phyloP scores from a whole-genome alignment of 2,329 filamentous ascomycete species.

The Kalaharituber pfeilii region DNA sequence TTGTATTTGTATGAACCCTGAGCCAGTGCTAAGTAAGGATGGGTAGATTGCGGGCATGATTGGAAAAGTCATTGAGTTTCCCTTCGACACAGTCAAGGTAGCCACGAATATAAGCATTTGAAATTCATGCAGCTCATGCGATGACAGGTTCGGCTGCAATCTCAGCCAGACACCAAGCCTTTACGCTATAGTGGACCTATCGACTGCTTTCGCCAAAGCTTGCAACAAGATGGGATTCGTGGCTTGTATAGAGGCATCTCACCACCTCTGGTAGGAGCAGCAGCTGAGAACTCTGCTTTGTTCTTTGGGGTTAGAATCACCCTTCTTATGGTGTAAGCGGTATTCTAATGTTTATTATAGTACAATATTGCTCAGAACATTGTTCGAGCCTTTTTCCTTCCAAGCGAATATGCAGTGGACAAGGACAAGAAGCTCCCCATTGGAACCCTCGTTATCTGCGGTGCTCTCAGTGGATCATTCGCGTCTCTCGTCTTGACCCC shows the following conservation, averaged over 20 bases:
- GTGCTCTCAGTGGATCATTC: constrained; percentile 71
- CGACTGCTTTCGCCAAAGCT: constrained; percentile 82
- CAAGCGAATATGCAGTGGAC: constrained; percentile 30
- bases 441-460: constrained; percentile 57
- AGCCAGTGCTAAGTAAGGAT: constrained; percentile 1
- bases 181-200: constrained; percentile 69
- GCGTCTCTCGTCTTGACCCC: constrained; percentile 85
- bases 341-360: constrained; percentile 21
- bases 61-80: constrained; percentile 94
- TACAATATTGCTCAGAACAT: constrained; percentile 36
- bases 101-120: not conserved
- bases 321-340: too few species aligned
- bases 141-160: constrained; percentile 61
- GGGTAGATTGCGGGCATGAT: constrained; percentile 59
- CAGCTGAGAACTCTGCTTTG: constrained; percentile 76
- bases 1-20: not conserved
- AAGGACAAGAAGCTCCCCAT: constrained; percentile 49
- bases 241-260: constrained; percentile 85
- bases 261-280: constrained; percentile 76
- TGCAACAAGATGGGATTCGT: constrained; percentile 58
- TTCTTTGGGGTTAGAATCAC: constrained; percentile 74
- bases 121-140: not conserved
- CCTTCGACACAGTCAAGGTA: constrained; percentile 86
- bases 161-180: constrained; percentile 72
- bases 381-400: constrained; percentile 48